Percentiles rank a stretch among this genome's conserved stretches.
These are phyloP conservation scores for Favolaschia claudopus DNA, from an alignment of 768 basidiomycete species.

Conservation along the genomic window DNA sequence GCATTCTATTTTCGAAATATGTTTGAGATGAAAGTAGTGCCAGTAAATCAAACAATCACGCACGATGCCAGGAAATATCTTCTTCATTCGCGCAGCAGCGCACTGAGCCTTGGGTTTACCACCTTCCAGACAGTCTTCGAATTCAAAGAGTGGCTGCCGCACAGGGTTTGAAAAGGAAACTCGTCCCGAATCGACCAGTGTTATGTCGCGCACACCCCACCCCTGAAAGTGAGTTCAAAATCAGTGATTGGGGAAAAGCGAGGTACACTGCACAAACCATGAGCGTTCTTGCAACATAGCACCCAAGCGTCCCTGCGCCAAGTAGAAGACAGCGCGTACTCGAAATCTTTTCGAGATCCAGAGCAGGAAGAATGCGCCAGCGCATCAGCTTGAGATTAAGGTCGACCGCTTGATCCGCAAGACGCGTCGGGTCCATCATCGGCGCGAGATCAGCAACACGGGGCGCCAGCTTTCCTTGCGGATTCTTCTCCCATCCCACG, in stretches of 20 bases:
- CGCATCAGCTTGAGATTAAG: constrained; percentile 97
- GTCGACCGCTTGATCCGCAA: constrained; percentile 97
- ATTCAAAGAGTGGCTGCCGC: constrained; percentile 95
- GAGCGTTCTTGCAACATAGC: constrained; percentile 90
- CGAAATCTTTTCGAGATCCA: constrained; percentile 90
- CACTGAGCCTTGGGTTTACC: constrained; percentile 94
- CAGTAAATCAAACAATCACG: constrained; percentile 38
- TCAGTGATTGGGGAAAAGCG: neutral
- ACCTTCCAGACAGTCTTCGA: constrained; percentile 90
- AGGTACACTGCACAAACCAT: constrained; percentile 65
- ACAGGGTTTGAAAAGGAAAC: constrained; percentile 99
- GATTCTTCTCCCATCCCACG: constrained; percentile 97
- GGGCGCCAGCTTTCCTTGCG: constrained; percentile 85
- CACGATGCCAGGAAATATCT: constrained; percentile 93
- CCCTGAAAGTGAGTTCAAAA: constrained; percentile 64
- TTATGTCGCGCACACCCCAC: constrained; percentile 95
- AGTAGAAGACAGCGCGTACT: constrained; percentile 82
- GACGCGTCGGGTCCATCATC: constrained; percentile 93
- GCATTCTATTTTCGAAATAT: constrained; percentile 67
- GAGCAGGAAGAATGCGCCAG: constrained; percentile 91
- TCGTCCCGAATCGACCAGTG: constrained; percentile 87
- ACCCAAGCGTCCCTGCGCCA: constrained; percentile 96
- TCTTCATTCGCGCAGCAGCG: constrained; percentile 84
- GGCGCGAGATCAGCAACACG: constrained; percentile 90
- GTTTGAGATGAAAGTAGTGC: neutral